These are phyloP conservation scores for Gynochthodes officinalis DNA, from an alignment of 257 asterid genomes.

Conservation along the genomic window DNA sequence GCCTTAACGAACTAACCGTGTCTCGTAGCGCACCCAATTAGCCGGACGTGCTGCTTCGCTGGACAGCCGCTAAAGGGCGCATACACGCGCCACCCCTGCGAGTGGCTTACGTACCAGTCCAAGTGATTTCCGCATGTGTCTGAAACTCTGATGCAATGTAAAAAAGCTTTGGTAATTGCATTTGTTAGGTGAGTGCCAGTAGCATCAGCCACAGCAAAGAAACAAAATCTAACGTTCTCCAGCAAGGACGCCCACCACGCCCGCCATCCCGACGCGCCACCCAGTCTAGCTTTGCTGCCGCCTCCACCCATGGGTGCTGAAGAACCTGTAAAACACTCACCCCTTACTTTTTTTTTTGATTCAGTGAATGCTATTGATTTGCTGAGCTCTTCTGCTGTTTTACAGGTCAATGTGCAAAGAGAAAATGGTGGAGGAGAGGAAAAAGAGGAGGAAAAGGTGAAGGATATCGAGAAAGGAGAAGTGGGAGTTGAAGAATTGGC, in stretches of 20 bases:
- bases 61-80: constrained; percentile 22
- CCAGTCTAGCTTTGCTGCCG: constrained; percentile 41
- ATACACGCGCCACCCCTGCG: constrained; percentile 24
- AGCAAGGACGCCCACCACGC: constrained; percentile 1
- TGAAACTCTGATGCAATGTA: constrained; percentile 17
- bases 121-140: neutral
- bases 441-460: constrained; percentile 25
- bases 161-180: constrained; percentile 23
- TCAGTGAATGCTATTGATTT: neutral
- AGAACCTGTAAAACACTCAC: constrained; percentile 45
- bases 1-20: constrained; percentile 26
- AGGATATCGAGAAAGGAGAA: constrained; percentile 80
- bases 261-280: constrained; percentile 47
- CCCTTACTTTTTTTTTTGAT: neutral
- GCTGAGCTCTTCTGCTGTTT: neutral
- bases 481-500: constrained; percentile 27
- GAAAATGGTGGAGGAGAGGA: constrained; percentile 34
- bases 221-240: constrained; percentile 51
- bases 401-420: constrained; percentile 25
- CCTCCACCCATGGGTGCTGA: constrained; percentile 53
- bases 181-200: constrained; percentile 20
- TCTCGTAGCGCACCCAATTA: constrained; percentile 24
- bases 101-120: constrained; percentile 16
- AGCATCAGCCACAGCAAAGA: constrained; percentile 28
- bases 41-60: neutral